Conservation (phyloP, 345 rosid species). For the Mallotus nudiflorus region DNA sequence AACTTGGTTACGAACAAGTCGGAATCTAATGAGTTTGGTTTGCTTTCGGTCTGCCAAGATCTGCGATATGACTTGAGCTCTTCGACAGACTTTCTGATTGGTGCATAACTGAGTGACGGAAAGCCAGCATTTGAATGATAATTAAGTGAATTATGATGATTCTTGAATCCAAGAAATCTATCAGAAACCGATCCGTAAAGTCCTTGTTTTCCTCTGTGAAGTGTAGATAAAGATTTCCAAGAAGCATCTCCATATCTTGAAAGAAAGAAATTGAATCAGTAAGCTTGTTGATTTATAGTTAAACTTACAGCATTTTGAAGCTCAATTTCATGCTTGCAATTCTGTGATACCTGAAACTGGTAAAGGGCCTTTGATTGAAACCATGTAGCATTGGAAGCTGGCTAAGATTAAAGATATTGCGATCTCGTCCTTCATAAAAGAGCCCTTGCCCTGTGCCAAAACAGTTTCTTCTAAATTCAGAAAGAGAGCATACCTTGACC, state of each 20-base stretch:
- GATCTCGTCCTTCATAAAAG: conserved; percentile 42
- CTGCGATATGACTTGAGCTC: conserved; percentile 29
- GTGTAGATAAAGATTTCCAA: conserved; percentile 26
- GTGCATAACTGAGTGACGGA: conserved; percentile 16
- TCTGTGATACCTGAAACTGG: conserved; percentile 29
- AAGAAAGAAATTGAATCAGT: neutral
- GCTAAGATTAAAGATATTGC: conserved; percentile 53
- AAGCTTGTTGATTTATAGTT: neutral
- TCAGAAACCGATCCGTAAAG: too few relatives aligned
- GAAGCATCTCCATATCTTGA: conserved; percentile 48
- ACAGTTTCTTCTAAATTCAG: neutral
- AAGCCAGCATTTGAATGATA: conserved; percentile 22
- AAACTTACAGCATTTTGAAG: neutral
- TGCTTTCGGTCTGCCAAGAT: conserved; percentile 29
- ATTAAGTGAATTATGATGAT: conserved; percentile 29
- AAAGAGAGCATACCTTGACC: neutral
- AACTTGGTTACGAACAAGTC: conserved; percentile 16
- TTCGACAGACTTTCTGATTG: conserved; percentile 30
- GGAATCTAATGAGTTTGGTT: conserved; percentile 26
- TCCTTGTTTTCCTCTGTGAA: too few relatives aligned
- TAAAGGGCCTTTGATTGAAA: conserved; percentile 50
- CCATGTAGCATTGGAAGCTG: conserved; percentile 62
- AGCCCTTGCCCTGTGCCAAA: conserved; percentile 48
- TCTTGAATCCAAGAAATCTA: conserved; percentile 14
- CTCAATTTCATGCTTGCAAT: neutral